phyloP scores from a whole-genome alignment of 805 yeast genomes.

The Ogataea neopini region DNA sequence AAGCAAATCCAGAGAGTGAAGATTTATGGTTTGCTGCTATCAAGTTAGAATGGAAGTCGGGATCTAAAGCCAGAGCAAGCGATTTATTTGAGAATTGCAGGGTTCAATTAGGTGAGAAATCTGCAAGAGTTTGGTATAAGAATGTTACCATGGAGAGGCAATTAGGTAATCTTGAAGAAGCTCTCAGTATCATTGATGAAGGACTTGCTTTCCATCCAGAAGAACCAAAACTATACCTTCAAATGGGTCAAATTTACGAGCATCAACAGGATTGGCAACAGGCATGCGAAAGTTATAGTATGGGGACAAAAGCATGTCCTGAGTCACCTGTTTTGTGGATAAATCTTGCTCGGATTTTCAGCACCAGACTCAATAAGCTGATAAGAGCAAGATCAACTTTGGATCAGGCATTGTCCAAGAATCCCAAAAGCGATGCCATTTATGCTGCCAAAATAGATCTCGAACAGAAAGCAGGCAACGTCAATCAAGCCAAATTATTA shows the following conservation, averaged over 20 bases:
- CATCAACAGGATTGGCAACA: slow-evolving; percentile 30
- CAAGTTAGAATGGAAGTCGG: slow-evolving; percentile 55
- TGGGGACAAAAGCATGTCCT: slow-evolving; percentile 53
- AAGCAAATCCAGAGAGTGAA: slow-evolving; percentile 45
- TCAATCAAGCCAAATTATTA: slow-evolving; percentile 52
- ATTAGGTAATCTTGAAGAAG: slow-evolving; percentile 35
- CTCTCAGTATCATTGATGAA: slow-evolving; percentile 42
- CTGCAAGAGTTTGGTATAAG: slow-evolving; percentile 62
- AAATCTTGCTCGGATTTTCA: slow-evolving; percentile 49
- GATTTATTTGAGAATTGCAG: slow-evolving; percentile 35
- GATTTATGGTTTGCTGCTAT: slow-evolving; percentile 72
- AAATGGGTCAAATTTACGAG: slow-evolving; percentile 57
- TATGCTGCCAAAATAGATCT: slow-evolving; percentile 60
- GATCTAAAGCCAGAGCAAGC: slow-evolving; percentile 38
- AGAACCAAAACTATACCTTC: slow-evolving; percentile 56
- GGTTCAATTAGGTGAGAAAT: slow-evolving; percentile 19
- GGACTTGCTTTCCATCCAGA: slow-evolving; percentile 53
- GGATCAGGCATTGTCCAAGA: slow-evolving; percentile 62
- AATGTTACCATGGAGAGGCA: slow-evolving; percentile 54
- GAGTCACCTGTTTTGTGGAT: slow-evolving; percentile 54
- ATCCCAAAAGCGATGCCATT: slow-evolving; percentile 50
- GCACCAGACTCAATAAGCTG: slow-evolving; percentile 37
- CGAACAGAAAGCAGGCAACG: slow-evolving; percentile 53
- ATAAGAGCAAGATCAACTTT: slow-evolving; percentile 70
- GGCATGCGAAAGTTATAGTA: slow-evolving; percentile 49